Base-by-base conservation (phyloP, 2,329 filamentous ascomycete species). In the Moelleriella libera region DNA sequence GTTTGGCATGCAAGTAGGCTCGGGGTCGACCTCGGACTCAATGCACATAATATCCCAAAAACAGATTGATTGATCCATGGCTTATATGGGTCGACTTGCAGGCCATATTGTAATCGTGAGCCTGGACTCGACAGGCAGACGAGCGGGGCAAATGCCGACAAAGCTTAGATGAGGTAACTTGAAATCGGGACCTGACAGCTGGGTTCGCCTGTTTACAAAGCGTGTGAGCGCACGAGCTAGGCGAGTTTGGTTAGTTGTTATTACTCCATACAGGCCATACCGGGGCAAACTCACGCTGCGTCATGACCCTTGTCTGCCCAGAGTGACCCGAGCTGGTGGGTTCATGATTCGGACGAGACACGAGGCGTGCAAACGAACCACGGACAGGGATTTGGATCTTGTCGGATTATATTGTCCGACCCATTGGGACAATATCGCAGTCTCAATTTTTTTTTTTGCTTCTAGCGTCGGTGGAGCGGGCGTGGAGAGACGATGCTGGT, bases 61-160 rank as follows among this genome's bases (percentile, higher is more conserved):
- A 5, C 21, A 21, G 21, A 21, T 21, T 37, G 34, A 9, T 12
- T 37, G 34, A 37, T 37, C 34, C 34, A 37, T 37, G 34, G 34
- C 34, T 37, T 37, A 37, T 37, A 37, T 12, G 8, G 34, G 34
- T 21, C 21, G 21, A 21, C 21, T 21, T 21, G 21, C 21, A 21
- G 21, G 21, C 21, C 34, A 37, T 37, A 12, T 12, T 12, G 12
- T 37, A 37, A 3, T 37, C 34, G 34, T 34, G 41, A 47, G 41
- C 41, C 31, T 21, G 42, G 42, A 41, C 40, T 11, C n/a, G 14
- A 28, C 14, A 42, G 41, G 45, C 43, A 47, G 12, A 5, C 40
- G 44, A 21, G 14, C 32, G 43, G 43, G 45, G 48, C 45, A 47
- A 45, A 43, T 46, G 48, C 48, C 48, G 48, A 49, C 43, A 42